These are phyloP conservation scores for Asterella californica DNA, from an alignment of 225 moss, liverwort and hornwort genomes.

Conservation along the genomic window DNA sequence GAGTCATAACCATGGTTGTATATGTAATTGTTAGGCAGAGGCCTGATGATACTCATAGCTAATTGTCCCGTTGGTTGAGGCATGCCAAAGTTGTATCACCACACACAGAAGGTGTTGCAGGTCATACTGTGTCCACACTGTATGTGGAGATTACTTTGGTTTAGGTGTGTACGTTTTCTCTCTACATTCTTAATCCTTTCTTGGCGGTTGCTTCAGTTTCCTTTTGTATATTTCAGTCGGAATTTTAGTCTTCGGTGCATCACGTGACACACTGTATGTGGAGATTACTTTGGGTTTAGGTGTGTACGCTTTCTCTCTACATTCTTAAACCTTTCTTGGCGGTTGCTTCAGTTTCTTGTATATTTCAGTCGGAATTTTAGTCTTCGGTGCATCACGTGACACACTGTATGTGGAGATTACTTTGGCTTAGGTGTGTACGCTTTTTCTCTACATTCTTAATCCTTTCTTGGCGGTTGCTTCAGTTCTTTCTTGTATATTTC, in stretches of 20 bases:
- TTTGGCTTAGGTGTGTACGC: conserved; percentile 56
- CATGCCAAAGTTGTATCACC: conserved; percentile 46
- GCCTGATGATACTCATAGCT: background rate
- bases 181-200: too few relatives aligned
- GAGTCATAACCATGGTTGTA: background rate
- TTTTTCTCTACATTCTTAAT: background rate
- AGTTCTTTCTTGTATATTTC: background rate
- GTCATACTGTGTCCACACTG: conserved; percentile 39
- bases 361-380: too few relatives aligned
- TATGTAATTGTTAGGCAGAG: background rate
- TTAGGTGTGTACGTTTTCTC: conserved; percentile 31
- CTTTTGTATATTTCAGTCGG: background rate
- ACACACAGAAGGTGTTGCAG: conserved; percentile 11
- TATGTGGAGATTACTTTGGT: conserved; percentile 67
- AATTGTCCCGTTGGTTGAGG: background rate
- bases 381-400: too few relatives aligned
- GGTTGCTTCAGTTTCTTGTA: too few relatives aligned
- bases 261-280: too few relatives aligned
- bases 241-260: background rate
- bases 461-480: background rate
- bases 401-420: conserved; percentile 52
- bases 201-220: background rate
- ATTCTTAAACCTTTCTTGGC: too few relatives aligned
- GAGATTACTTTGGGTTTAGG: too few relatives aligned
- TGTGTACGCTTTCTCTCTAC: too few relatives aligned